Percentiles rank a stretch among this genome's conserved stretches.
Evolutionary conservation across 2,329 filamentous ascomycete genomes (phyloP).

Genomic region (Aureobasidium sp.): DNA sequence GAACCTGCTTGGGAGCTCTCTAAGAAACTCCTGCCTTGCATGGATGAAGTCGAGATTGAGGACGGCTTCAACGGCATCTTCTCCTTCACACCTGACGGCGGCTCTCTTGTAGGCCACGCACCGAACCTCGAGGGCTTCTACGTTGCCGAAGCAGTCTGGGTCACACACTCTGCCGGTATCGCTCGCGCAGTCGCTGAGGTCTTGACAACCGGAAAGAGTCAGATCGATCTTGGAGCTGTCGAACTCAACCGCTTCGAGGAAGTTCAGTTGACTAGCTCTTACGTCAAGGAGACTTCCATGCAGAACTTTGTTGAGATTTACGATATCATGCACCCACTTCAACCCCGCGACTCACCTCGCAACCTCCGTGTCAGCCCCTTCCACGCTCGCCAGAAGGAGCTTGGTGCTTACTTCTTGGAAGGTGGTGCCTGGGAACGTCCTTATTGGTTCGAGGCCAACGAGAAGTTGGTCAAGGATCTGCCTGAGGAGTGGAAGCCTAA

Average conservation of each 20-base stretch:
- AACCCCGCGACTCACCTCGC: conserved; percentile 51
- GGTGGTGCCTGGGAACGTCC: conserved; percentile 56
- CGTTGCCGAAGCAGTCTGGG: conserved; percentile 60
- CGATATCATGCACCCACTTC: conserved; percentile 56
- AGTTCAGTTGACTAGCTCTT: conserved; percentile 49
- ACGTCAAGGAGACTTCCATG: conserved; percentile 48
- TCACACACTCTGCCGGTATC: conserved; percentile 58
- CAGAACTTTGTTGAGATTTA: conserved; percentile 60
- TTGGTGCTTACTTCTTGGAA: conserved; percentile 55
- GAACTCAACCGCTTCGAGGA: conserved; percentile 56
- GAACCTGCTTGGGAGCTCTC: conserved; percentile 53
- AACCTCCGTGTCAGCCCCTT: conserved; percentile 55
- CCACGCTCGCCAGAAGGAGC: conserved; percentile 45
- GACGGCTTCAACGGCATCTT: conserved; percentile 61
- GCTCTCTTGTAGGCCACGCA: conserved; percentile 51
- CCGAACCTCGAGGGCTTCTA: conserved; percentile 55
- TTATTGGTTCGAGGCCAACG: conserved; percentile 55
- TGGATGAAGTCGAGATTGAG: conserved; percentile 45
- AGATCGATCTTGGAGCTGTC: conserved; percentile 52
- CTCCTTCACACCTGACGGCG: conserved; percentile 59
- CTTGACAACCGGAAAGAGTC: conserved; percentile 49
- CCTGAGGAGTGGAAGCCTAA: conserved; percentile 49
- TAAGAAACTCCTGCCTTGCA: conserved; percentile 46
- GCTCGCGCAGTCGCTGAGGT: conserved; percentile 54
- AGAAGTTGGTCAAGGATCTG: conserved; percentile 43